phyloP scores from a whole-genome alignment of 805 yeast species.

The Dipodascus geniculatus region DNA sequence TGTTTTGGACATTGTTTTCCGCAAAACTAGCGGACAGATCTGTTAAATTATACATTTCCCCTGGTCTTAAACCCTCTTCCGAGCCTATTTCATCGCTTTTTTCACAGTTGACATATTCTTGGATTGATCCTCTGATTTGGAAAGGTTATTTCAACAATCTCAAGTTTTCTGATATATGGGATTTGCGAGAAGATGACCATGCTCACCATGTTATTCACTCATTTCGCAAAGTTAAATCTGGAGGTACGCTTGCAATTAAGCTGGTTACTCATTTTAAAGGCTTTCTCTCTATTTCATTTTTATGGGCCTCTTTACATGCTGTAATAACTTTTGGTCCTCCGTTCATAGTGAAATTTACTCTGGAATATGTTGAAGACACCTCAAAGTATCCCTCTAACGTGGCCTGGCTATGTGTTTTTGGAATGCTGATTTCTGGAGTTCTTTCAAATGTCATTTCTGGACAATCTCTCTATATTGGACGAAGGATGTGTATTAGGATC shows the following conservation, averaged over 20 bases:
- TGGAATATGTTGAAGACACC: constrained; percentile 78
- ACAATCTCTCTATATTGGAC: constrained; percentile 76
- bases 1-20: constrained; percentile 41
- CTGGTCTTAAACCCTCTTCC: constrained; percentile 26
- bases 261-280: constrained; percentile 46
- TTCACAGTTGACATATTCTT: constrained; percentile 11
- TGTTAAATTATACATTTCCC: constrained; percentile 29
- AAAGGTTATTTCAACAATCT: constrained; percentile 48
- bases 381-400: constrained; percentile 44
- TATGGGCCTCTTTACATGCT: constrained; percentile 60
- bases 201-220: constrained; percentile 55
- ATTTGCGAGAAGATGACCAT: constrained; percentile 67
- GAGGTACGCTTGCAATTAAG: constrained; percentile 45
- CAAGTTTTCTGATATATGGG: constrained; percentile 65
- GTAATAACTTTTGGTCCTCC: constrained; percentile 67
- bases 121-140: constrained; percentile 34
- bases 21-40: constrained; percentile 61
- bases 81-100: constrained; percentile 13
- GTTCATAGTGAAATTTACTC: constrained; percentile 56
- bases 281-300: not conserved
- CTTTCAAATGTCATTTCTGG: constrained; percentile 52
- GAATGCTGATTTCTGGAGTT: constrained; percentile 55
- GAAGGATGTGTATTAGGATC: constrained; percentile 87
- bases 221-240: constrained; percentile 40
- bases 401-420: constrained; percentile 80